These are phyloP conservation scores for Euphorbia celastroides DNA, from an alignment of 441 rosid species.

Conservation along the genomic window DNA sequence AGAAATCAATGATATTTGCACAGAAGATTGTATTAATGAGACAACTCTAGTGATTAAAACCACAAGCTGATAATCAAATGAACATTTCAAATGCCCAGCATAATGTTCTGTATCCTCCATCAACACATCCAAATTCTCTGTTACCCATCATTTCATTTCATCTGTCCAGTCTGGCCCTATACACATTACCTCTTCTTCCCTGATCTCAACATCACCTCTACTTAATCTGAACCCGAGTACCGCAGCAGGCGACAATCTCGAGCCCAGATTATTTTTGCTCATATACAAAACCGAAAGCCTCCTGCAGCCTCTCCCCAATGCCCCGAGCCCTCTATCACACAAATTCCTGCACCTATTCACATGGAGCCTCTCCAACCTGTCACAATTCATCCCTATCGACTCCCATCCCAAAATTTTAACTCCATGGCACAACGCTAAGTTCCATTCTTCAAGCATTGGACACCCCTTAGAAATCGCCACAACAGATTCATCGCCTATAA, in stretches of 20 bases:
- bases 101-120: no score
- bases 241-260: conserved; percentile 28
- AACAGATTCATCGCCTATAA: conserved; percentile 47
- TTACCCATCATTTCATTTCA: background rate
- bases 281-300: conserved; percentile 46
- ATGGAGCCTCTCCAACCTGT: conserved; percentile 53
- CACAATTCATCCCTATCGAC: conserved; percentile 50
- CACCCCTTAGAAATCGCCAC: conserved; percentile 66
- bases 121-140: background rate
- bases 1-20: no score
- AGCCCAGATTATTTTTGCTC: conserved; percentile 25
- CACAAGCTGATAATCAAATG: no score
- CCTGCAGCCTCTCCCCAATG: conserved; percentile 50
- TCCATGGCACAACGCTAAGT: conserved; percentile 54
- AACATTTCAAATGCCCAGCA: no score
- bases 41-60: no score
- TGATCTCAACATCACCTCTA: conserved; percentile 47
- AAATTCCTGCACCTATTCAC: conserved; percentile 72
- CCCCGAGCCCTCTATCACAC: conserved; percentile 50
- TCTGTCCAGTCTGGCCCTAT: conserved; percentile 1
- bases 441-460: conserved; percentile 67
- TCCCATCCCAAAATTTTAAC: conserved; percentile 58
- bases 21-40: no score
- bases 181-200: conserved; percentile 40
- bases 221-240: conserved; percentile 55